Conservation (phyloP, 129 eudicot genomes). For the Oenanthe sinensis region DNA sequence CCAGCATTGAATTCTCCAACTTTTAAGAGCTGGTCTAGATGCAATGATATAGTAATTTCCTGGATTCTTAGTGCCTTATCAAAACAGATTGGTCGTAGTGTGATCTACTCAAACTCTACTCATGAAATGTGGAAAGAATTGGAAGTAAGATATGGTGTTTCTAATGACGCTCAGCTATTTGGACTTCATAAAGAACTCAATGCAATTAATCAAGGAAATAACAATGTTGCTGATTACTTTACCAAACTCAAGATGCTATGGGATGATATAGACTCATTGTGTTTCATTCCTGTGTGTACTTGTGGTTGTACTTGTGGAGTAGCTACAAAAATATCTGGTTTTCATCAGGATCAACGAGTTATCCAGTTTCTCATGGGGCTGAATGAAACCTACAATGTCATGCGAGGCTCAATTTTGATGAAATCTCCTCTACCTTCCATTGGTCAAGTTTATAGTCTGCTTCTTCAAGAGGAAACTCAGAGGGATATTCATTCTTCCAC, state of each 20-base stretch:
- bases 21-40: not conserved
- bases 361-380: slow-evolving; percentile 8
- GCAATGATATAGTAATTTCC: not conserved
- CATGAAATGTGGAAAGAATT: not conserved
- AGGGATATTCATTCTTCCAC: not conserved
- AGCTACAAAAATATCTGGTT: not conserved
- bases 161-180: not conserved
- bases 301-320: not conserved
- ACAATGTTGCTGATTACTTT: not conserved
- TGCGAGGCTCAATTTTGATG: not conserved
- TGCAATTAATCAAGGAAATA: not conserved
- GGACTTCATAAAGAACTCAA: not conserved
- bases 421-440: not conserved
- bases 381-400: not conserved
- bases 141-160: not conserved
- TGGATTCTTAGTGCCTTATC: not conserved
- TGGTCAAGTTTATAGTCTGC: not conserved
- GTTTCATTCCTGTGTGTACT: not conserved
- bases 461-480: not conserved
- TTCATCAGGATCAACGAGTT: not conserved
- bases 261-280: not conserved
- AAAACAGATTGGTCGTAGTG: not conserved
- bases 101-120: not conserved
- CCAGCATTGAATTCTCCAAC: not conserved
- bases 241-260: not conserved